These are phyloP conservation scores for Apostasia ramifera DNA, from an alignment of 106 monocot genomes.

Conservation along the genomic window DNA sequence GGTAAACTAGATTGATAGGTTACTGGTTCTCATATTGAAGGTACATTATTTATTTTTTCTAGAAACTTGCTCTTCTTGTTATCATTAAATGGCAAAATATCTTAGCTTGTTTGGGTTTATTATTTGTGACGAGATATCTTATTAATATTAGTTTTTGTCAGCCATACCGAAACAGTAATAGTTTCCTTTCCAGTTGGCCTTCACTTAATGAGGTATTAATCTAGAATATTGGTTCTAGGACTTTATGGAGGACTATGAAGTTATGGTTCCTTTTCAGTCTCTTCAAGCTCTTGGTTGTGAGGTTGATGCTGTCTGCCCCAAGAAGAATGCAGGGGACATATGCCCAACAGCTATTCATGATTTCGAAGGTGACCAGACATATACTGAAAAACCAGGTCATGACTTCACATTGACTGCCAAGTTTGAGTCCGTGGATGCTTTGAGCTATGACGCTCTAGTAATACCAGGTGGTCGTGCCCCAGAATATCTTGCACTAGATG, in stretches of 20 bases:
- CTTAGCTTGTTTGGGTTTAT: not conserved
- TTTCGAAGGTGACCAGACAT: conserved; percentile 95
- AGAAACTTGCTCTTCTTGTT: too few relatives aligned
- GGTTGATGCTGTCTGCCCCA: conserved; percentile 75
- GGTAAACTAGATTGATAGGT: too few relatives aligned
- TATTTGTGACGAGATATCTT: not conserved
- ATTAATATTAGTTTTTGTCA: not conserved
- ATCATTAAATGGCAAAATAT: not conserved
- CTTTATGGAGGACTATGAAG: conserved; percentile 95
- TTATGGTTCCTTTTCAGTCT: conserved; percentile 91
- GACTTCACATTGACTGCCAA: conserved; percentile 44
- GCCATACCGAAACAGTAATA: not conserved
- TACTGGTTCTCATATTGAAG: too few relatives aligned
- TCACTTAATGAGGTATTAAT: not conserved
- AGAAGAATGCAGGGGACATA: conserved; percentile 60
- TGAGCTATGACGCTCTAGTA: conserved; percentile 78
- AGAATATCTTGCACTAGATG: conserved; percentile 77
- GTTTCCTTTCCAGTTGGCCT: too few relatives aligned
- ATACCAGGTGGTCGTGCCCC: conserved; percentile 90
- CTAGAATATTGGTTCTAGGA: conserved; percentile 36
- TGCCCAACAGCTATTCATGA: conserved; percentile 92
- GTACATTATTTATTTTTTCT: too few relatives aligned
- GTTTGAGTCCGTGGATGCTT: conserved; percentile 45
- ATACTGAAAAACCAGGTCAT: conserved; percentile 89
- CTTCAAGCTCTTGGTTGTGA: conserved; percentile 76